Evolutionary conservation across 2,329 filamentous ascomycete species (phyloP), one percentile per base, ranked within the genome.

Genomic region (Xylariaceae sp.): DNA sequence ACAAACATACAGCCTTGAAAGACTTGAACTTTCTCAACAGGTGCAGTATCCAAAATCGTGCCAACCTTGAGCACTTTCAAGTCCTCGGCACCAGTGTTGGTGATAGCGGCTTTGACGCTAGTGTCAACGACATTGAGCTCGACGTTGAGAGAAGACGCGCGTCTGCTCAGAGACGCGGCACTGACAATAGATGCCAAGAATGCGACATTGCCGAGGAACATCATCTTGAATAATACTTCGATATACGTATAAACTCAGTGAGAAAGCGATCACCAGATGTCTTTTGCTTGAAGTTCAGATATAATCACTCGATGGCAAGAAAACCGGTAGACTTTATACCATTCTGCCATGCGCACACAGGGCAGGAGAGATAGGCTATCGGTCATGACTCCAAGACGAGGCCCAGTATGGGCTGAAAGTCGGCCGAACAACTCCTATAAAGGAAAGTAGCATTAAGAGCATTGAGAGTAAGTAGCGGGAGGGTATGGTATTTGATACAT

Each of bases 31-130:
- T 81, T 82, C 69, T 82, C 75, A 31, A 81, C 74, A 2, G 77
- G 71, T n/a, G 72, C 63, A 36, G 71, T 70, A 58, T 81, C 79
- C 44, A 83, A 67, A 58, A 83, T 75, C 47, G 75, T 79, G 33
- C 79, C 79, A 41, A 74, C 72, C 69, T 75, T 81, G 56, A 82
- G 68, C 22, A 83, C 62, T 66, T 80, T 79, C 56, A 82, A 63
- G 51, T 71, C 70, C 43, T 67, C 69, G 42, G 70, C 69, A 42
- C 78, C 79, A 31, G 70, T 78, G 71, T 82, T 82, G 58, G 75
- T 80, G 53, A 83, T 70, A 42, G 70, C 67, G 31, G 78, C 76
- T 69, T 79, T 80, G 58, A 83, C 71, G 48, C 70, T 71, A n/a
- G 77, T 75, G 68, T 82, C 81, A 52, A 74, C 75, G 18, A 73